Conservation (phyloP, 208 protist species). For the Leishmania aethiopica region DNA sequence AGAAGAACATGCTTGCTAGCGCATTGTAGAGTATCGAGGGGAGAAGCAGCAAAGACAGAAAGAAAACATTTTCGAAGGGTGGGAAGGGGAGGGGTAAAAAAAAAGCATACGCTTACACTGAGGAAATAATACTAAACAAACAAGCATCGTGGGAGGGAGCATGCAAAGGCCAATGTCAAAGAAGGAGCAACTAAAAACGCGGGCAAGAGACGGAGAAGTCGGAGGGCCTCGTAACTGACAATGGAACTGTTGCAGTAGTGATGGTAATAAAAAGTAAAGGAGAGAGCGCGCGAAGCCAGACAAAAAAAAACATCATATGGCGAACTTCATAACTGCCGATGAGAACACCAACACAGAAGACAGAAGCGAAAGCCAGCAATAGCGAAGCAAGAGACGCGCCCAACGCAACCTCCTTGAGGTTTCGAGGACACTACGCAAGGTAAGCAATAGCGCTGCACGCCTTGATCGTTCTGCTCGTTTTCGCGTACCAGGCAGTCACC, state of each 20-base stretch:
- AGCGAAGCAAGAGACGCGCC: background rate
- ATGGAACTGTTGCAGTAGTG: background rate
- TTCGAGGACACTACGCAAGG: background rate
- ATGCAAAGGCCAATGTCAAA: background rate
- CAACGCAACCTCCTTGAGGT: background rate
- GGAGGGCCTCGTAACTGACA: background rate
- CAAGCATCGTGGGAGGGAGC: background rate
- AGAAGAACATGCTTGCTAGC: background rate
- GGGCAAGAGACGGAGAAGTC: background rate
- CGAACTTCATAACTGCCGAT: background rate
- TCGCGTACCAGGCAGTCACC: background rate
- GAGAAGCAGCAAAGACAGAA: background rate
- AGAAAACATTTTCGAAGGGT: background rate
- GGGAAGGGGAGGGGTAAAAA: background rate
- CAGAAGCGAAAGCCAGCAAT: conserved; percentile 1
- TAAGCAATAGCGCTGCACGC: background rate
- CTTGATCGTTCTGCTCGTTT: background rate
- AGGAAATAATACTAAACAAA: background rate
- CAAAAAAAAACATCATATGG: background rate
- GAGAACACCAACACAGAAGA: background rate
- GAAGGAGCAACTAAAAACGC: background rate
- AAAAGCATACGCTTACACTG: background rate
- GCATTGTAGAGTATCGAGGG: background rate
- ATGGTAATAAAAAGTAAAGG: background rate
- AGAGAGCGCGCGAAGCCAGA: background rate